phyloP scores from a whole-genome alignment of 257 asterid genomes.

The Buddleja alternifolia region DNA sequence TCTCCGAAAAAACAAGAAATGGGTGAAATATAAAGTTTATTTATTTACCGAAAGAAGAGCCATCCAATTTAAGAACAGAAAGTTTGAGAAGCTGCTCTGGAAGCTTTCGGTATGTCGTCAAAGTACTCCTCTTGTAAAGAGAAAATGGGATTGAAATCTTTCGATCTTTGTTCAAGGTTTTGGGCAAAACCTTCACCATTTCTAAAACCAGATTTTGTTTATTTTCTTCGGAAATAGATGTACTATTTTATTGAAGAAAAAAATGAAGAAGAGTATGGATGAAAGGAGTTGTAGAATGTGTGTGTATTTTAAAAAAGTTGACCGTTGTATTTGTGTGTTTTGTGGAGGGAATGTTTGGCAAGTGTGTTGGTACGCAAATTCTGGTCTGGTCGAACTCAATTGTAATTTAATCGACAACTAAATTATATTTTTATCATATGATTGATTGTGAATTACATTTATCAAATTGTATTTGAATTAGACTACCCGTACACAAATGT shows the following conservation, averaged over 20 bases:
- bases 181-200: conserved; percentile 43
- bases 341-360: conserved; percentile 43
- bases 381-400: too few relatives aligned
- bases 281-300: background rate
- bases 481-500: too few relatives aligned
- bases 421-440: too few relatives aligned
- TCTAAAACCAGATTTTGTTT: conserved; percentile 7
- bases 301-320: conserved; percentile 43
- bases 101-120: conserved; percentile 45
- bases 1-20: conserved; percentile 6
- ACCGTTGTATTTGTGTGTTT: conserved; percentile 39
- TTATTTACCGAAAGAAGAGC: conserved; percentile 54
- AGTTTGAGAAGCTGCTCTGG: conserved; percentile 51
- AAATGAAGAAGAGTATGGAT: conserved; percentile 15
- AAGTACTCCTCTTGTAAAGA: conserved; percentile 22
- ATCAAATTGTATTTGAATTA: too few relatives aligned
- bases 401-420: too few relatives aligned
- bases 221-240: background rate
- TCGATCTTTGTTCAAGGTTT: conserved; percentile 24
- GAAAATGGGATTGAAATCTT: conserved; percentile 38
- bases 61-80: conserved; percentile 64
- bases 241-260: background rate
- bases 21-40: background rate
- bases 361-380: too few relatives aligned
- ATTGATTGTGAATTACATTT: too few relatives aligned